A percentile compares a stretch with the other conserved stretches of the same genome.
Conservation (phyloP, 2,329 filamentous ascomycete species). For the Biscogniauxia mediterranea region DNA sequence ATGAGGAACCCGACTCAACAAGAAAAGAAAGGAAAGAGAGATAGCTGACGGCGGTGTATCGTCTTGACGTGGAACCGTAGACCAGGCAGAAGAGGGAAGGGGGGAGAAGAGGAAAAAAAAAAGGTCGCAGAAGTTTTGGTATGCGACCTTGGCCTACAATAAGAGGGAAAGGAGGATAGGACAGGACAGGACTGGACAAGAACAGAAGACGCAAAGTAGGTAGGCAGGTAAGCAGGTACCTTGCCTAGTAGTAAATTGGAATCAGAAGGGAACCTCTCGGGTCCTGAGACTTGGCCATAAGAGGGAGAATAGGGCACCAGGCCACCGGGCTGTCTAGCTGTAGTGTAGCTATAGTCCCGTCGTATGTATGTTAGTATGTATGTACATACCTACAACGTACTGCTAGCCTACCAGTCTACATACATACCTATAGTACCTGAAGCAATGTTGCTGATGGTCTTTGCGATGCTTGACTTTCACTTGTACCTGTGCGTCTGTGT, state of each 20-base stretch:
- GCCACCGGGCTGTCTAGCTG: not conserved
- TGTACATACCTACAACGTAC: too few relatives aligned
- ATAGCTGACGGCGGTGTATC: constrained; percentile 23
- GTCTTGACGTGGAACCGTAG: constrained; percentile 26
- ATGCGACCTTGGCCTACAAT: constrained; percentile 13
- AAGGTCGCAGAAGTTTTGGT: constrained; percentile 14
- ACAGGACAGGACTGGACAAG: not conserved
- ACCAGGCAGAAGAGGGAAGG: constrained; percentile 20
- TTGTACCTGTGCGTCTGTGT: constrained; percentile 7
- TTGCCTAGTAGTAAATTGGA: not conserved
- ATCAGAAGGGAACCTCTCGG: not conserved
- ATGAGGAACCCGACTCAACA: constrained; percentile 23
- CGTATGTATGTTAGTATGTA: too few relatives aligned
- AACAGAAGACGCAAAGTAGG: too few relatives aligned
- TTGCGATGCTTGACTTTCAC: not conserved
- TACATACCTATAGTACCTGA: too few relatives aligned
- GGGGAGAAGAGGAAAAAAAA: constrained; percentile 16
- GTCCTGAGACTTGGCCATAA: not conserved
- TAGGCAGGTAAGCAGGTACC: too few relatives aligned
- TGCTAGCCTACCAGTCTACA: too few relatives aligned
- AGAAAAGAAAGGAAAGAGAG: constrained; percentile 21
- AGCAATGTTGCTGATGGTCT: not conserved
- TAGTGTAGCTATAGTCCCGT: too few relatives aligned
- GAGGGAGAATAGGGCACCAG: not conserved
- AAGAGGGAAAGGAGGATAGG: constrained; percentile 10